Conservation (phyloP, 2,329 filamentous ascomycete species). For the Calonectria crousiana region DNA sequence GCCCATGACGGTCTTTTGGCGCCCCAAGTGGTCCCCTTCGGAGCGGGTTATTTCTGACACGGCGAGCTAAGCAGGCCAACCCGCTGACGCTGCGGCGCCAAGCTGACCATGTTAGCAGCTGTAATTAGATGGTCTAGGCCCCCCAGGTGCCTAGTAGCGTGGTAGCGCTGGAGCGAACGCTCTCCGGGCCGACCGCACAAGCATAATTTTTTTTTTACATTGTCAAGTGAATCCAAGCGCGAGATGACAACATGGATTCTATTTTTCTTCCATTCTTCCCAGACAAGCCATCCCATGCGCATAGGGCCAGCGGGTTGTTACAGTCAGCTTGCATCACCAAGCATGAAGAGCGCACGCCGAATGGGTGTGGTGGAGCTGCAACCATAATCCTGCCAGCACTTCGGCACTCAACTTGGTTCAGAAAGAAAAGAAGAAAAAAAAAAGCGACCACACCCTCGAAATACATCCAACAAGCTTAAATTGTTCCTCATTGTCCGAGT, state of each 20-base stretch:
- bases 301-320: neutral
- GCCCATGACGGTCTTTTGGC: neutral
- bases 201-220: neutral
- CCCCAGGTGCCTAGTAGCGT: neutral
- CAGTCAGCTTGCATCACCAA: neutral
- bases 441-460: neutral
- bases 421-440: neutral
- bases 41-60: neutral
- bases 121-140: constrained; percentile 2
- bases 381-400: neutral
- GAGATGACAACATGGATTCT: neutral
- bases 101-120: neutral
- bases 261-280: neutral
- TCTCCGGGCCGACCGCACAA: neutral
- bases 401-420: neutral
- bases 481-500: neutral
- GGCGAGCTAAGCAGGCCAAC: neutral
- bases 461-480: neutral
- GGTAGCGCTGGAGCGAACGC: neutral
- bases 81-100: neutral
- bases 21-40: neutral
- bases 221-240: neutral
- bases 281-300: neutral
- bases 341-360: neutral
- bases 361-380: neutral